These are phyloP conservation scores for Papiliotrema flavescens DNA, from an alignment of 1,284 basidiomycete species.

Conservation along the genomic window DNA sequence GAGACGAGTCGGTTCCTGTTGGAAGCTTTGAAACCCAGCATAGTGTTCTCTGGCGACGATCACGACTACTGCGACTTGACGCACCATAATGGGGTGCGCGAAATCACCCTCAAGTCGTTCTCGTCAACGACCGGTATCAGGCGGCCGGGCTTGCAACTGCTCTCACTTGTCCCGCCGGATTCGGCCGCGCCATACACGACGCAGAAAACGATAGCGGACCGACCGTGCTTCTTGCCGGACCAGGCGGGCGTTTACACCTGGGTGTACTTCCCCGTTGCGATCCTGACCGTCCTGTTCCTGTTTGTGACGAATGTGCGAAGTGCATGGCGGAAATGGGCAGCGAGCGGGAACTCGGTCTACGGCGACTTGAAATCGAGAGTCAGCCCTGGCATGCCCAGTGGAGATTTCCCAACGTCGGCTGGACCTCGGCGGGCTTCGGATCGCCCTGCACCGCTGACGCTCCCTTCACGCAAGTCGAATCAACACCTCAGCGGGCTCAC, in stretches of 20 bases:
- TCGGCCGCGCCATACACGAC: conserved; percentile 16
- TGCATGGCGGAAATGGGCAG: conserved; percentile 27
- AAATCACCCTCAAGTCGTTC: conserved; percentile 79
- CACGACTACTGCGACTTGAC: conserved; percentile 79
- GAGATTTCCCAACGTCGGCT: conserved; percentile 12
- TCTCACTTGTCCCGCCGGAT: conserved; percentile 61
- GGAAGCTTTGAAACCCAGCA: conserved; percentile 59
- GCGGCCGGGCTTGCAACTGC: conserved; percentile 76
- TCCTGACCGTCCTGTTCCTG: conserved; percentile 50
- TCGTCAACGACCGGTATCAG: conserved; percentile 74
- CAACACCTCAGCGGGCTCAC: conserved; percentile 24
- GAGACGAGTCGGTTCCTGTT: conserved; percentile 69
- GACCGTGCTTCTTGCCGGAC: conserved; percentile 66
- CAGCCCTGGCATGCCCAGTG: conserved; percentile 12
- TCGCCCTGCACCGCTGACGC: conserved; percentile 27
- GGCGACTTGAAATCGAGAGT: conserved; percentile 17
- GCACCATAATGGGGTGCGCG: conserved; percentile 57
- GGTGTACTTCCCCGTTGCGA: conserved; percentile 57
- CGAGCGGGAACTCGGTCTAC: conserved; percentile 4
- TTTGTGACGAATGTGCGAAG: conserved; percentile 41
- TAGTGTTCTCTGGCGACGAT: conserved; percentile 73
- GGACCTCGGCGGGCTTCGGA: conserved; percentile 23
- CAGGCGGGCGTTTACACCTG: conserved; percentile 60
- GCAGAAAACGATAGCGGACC: conserved; percentile 53
- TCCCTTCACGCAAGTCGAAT: conserved; percentile 38